These are phyloP conservation scores for Colletotrichum sp. DNA, from an alignment of 2,329 filamentous ascomycete species.

Conservation along the genomic window DNA sequence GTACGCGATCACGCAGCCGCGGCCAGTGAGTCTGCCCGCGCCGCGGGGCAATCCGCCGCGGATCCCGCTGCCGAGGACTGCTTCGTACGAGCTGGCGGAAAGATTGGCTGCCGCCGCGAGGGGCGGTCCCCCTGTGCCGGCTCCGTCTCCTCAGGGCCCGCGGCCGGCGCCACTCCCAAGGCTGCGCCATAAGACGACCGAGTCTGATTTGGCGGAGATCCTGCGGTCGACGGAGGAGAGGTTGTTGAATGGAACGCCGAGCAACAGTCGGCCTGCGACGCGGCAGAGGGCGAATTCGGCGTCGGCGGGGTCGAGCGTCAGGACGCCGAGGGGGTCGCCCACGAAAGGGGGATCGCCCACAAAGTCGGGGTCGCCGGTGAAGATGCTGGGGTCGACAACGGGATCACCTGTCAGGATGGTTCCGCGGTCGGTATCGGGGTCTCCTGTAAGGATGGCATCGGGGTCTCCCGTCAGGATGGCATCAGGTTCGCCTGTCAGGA, in stretches of 20 bases:
- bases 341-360: not conserved
- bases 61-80: constrained; percentile 12
- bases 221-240: constrained; percentile 58
- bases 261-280: constrained; percentile 29
- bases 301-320: constrained; percentile 17
- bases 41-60: not conserved
- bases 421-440: not conserved
- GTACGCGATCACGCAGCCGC: constrained; percentile 9
- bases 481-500: not conserved
- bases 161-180: constrained; percentile 15
- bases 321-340: constrained; percentile 2
- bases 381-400: not conserved
- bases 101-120: constrained; percentile 20
- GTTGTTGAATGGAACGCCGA: constrained; percentile 44
- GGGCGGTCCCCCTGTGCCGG: constrained; percentile 15
- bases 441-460: no score
- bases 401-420: not conserved
- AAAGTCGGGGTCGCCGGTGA: not conserved
- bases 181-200: constrained; percentile 39
- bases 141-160: constrained; percentile 13
- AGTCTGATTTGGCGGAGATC: constrained; percentile 56
- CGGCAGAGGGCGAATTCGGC: constrained; percentile 34
- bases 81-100: constrained; percentile 22
- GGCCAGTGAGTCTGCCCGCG: constrained; percentile 7
- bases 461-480: not conserved